Conservation (phyloP, 495 filamentous ascomycete genomes). For the Terfezia claveryi region DNA sequence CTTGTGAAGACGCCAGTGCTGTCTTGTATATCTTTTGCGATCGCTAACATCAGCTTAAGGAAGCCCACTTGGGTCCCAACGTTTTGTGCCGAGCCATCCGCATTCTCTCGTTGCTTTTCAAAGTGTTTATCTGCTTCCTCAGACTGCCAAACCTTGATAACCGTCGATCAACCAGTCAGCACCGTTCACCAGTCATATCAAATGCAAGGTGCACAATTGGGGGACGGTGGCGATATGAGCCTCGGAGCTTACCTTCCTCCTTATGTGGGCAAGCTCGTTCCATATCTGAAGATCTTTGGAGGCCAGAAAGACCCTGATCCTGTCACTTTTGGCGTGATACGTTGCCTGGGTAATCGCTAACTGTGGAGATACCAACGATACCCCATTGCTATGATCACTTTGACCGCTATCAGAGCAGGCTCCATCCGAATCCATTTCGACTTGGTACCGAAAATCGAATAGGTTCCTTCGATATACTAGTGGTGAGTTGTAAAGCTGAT, state of each 20-base stretch:
- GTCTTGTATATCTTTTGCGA: constrained; percentile 2
- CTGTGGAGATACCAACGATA: not conserved
- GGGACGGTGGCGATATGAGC: not conserved
- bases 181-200: not conserved
- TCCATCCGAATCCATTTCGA: no score
- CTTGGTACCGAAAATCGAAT: no score
- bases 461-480: no score
- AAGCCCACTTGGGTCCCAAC: not conserved
- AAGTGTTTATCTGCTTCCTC: constrained; percentile 2
- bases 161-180: not conserved
- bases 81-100: constrained; percentile 1
- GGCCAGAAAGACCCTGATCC: not conserved
- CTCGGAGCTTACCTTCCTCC: not conserved
- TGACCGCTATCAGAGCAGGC: no score
- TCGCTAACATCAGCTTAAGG: constrained; percentile 3
- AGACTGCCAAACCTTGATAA: constrained; percentile 4
- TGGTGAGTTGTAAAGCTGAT: no score
- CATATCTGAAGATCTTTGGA: not conserved
- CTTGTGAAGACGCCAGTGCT: not conserved
- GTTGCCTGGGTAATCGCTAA: not conserved
- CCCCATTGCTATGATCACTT: no score
- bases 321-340: not conserved
- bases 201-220: not conserved
- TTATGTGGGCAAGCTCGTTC: not conserved
- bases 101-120: not conserved